Conservation (phyloP, 306 rosid species). For the Erythrophleum fordii region DNA sequence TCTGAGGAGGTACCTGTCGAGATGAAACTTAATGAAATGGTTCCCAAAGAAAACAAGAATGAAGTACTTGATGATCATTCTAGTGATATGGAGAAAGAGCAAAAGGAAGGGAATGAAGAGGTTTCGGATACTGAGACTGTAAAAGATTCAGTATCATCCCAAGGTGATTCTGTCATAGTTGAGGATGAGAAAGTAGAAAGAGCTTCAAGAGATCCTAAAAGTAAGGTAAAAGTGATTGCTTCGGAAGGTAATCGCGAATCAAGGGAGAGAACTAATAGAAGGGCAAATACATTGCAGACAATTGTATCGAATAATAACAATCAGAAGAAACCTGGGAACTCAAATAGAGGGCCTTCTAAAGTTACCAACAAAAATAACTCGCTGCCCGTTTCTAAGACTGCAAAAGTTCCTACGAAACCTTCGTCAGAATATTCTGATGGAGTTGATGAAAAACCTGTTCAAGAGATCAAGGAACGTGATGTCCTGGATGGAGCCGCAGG, state of each 20-base stretch:
- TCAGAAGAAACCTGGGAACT: constrained; percentile 49
- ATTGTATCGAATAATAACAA: constrained; percentile 44
- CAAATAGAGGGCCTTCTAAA: constrained; percentile 47
- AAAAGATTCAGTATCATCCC: constrained; percentile 81
- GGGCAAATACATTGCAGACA: constrained; percentile 47
- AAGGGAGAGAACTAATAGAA: constrained; percentile 52
- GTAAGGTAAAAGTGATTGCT: constrained; percentile 42
- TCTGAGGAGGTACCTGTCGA: constrained; percentile 52
- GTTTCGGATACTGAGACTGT: constrained; percentile 72
- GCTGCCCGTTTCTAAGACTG: constrained; percentile 43
- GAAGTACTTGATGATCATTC: constrained; percentile 60
- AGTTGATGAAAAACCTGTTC: constrained; percentile 58
- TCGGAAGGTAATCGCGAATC: constrained; percentile 50
- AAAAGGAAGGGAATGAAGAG: constrained; percentile 64
- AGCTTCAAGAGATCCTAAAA: constrained; percentile 50
- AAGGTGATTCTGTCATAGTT: constrained; percentile 57
- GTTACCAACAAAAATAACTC: constrained; percentile 47
- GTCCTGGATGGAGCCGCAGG: constrained; percentile 59
- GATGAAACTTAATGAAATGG: constrained; percentile 54
- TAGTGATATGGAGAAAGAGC: constrained; percentile 65
- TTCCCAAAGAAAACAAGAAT: constrained; percentile 52
- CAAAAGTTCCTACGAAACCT: constrained; percentile 49
- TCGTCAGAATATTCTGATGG: constrained; percentile 66
- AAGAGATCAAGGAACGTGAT: constrained; percentile 52
- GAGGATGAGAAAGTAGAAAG: constrained; percentile 73